Percentiles rank a stretch among this genome's conserved stretches.
Evolutionary conservation across 352 stramenopile species (phyloP).

Genomic region (Aphanomyces stellatus): DNA sequence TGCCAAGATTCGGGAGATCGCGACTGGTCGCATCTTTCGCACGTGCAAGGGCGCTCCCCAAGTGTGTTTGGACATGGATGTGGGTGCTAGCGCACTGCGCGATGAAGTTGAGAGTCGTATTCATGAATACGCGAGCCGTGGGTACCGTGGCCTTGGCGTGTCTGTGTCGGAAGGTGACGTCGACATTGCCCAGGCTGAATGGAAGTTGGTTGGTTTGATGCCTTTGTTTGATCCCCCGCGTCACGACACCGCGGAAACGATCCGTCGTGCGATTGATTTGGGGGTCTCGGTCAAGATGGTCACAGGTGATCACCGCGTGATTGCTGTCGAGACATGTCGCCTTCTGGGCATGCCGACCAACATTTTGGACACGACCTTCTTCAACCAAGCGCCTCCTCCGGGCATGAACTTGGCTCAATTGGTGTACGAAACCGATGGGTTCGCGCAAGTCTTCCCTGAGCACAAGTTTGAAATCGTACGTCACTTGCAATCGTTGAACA

Average conservation of each 20-base stretch:
- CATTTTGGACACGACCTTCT: constrained; percentile 73
- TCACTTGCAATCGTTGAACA: constrained; percentile 78
- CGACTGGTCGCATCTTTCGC: constrained; percentile 79
- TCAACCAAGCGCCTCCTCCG: constrained; percentile 56
- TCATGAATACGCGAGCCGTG: constrained; percentile 62
- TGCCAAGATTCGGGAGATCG: constrained; percentile 77
- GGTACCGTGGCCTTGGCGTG: constrained; percentile 59
- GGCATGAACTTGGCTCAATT: constrained; percentile 63
- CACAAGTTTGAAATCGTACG: constrained; percentile 91
- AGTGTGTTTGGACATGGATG: constrained; percentile 82
- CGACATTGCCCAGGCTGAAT: constrained; percentile 70
- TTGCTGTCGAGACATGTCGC: constrained; percentile 88
- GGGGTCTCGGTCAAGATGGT: constrained; percentile 95
- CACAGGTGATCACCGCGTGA: constrained; percentile 90
- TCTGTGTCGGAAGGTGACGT: constrained; percentile 51
- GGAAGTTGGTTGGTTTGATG: constrained; percentile 89
- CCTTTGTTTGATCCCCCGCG: constrained; percentile 91
- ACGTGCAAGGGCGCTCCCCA: constrained; percentile 89
- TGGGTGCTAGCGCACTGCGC: constrained; percentile 43
- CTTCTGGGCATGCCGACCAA: constrained; percentile 84
- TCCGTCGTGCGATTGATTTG: constrained; percentile 82
- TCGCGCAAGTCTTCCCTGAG: constrained; percentile 88
- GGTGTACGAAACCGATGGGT: constrained; percentile 89
- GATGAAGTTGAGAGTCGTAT: constrained; percentile 72
- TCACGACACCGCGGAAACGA: constrained; percentile 88